phyloP scores from a whole-genome alignment of 129 eudicot species.

The Kitagawia praeruptora region DNA sequence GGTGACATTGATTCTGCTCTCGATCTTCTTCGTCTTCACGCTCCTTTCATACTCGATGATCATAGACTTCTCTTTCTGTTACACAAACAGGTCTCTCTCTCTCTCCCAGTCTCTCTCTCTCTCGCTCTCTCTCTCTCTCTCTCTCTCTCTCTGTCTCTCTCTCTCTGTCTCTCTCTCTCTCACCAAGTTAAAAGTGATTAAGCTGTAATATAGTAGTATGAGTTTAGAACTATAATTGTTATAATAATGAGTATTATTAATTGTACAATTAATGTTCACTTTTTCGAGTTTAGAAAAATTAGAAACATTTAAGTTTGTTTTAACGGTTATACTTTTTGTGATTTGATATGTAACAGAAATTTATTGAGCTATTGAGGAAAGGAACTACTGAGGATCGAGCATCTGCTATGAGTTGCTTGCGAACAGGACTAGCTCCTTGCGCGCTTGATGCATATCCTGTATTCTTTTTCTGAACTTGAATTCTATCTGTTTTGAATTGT shows the following conservation, averaged over 20 bases:
- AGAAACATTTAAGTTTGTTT: neutral
- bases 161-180: neutral
- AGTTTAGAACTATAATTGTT: neutral
- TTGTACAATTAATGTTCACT: neutral
- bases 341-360: slow-evolving; percentile 45
- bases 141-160: slow-evolving; percentile 13
- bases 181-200: neutral
- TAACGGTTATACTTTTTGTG: neutral
- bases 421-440: slow-evolving; percentile 86
- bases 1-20: slow-evolving; percentile 77
- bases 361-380: slow-evolving; percentile 89
- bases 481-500: neutral
- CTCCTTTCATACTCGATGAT: slow-evolving; percentile 70
- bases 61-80: slow-evolving; percentile 85
- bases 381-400: slow-evolving; percentile 71
- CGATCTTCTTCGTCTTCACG: slow-evolving; percentile 57
- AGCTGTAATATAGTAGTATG: neutral
- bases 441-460: slow-evolving; percentile 98
- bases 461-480: neutral
- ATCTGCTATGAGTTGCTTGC: slow-evolving; percentile 64
- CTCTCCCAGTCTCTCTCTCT: neutral
- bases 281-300: neutral
- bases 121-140: neutral
- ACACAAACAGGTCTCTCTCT: slow-evolving; percentile 64
- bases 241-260: neutral